Evolutionary conservation across 352 stramenopile species (phyloP).

Genomic region (Globisporangium perplexum): DNA sequence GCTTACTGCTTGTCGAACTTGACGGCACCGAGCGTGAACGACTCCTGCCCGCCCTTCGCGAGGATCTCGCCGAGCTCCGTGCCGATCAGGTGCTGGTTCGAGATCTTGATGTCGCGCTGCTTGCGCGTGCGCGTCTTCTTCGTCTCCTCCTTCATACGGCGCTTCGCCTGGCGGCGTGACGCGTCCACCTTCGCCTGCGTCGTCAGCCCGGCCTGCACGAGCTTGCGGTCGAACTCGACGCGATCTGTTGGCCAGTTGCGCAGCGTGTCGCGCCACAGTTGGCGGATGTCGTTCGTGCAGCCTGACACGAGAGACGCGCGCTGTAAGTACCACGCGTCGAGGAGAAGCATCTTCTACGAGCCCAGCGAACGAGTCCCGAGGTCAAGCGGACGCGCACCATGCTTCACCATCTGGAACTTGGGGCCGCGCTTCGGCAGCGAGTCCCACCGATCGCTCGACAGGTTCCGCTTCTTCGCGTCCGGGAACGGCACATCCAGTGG

Average conservation of each 20-base stretch:
- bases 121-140: conserved; percentile 77
- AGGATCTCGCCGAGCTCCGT: conserved; percentile 82
- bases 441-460: conserved; percentile 69
- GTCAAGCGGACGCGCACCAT: conserved; percentile 26
- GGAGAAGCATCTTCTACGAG: too few species aligned
- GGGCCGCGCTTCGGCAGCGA: conserved; percentile 56
- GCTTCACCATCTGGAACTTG: conserved; percentile 77
- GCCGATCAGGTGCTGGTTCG: conserved; percentile 84
- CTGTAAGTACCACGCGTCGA: too few species aligned
- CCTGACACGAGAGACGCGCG: conserved; percentile 20
- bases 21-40: conserved; percentile 80
- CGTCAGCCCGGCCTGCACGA: conserved; percentile 76
- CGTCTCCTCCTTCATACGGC: conserved; percentile 77
- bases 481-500: conserved; percentile 73
- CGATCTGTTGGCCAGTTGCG: conserved; percentile 66
- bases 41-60: conserved; percentile 64
- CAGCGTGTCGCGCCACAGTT: conserved; percentile 78
- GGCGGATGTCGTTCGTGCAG: conserved; percentile 81
- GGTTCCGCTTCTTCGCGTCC: conserved; percentile 53
- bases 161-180: conserved; percentile 69
- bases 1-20: conserved; percentile 72
- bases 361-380: too few species aligned
- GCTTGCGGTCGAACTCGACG: conserved; percentile 69
- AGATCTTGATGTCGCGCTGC: conserved; percentile 87
- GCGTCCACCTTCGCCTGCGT: conserved; percentile 83